Base-by-base conservation (phyloP, 352 stramenopile genomes). In the Globisporangium nunn region DNA sequence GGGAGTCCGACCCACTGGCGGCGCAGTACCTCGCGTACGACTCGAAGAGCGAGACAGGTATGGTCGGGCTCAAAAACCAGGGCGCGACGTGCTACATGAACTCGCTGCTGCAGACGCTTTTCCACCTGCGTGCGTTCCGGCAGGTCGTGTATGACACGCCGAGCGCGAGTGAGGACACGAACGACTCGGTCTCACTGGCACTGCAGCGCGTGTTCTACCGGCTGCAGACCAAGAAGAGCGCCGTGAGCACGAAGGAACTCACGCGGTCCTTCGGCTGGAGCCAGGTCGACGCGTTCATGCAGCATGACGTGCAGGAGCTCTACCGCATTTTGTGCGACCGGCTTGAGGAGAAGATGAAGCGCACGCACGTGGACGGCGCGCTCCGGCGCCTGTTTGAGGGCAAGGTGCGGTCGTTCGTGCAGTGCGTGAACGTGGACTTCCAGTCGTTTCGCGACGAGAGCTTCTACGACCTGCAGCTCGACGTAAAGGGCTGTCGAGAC, bases 41-140 rank as follows among this genome's bases (percentile, higher is more conserved):
- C 57, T 91, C 80, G 2, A 91, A 91, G 56, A 56, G 75, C n/a
- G 81, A 90, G 55, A 95, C 83, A 0, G 81, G 81, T 6, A 93
- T 95, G 83, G 84, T 95, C 15, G 85, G 85, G 0, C 59, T 95
- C 6, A 95, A 95, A 67, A 95, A 95, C 53, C 85, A 95, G 61
- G 91, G 88, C 14, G 89, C 88, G 12, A 98, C 90, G 11, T 98
- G 91, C 68, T 98, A 98, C 67, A 78, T 98, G 73, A 98, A 98
- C 65, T 97, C 88, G 30, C 65, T 98, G 17, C 76, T 98, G 29
- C 90, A 98, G 70, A 96, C 86, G 51, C 70, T 98, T 18, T 98
- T 93, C 62, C 85, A 96, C 55, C 67, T 97, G 56, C 68, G 75
- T 31, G 85, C 81, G 30, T 95, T 98, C 50, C 70, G 91, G 28